Evolutionary conservation across 2,329 filamentous ascomycete species (phyloP).

Genomic region (Clonostachys rosea): DNA sequence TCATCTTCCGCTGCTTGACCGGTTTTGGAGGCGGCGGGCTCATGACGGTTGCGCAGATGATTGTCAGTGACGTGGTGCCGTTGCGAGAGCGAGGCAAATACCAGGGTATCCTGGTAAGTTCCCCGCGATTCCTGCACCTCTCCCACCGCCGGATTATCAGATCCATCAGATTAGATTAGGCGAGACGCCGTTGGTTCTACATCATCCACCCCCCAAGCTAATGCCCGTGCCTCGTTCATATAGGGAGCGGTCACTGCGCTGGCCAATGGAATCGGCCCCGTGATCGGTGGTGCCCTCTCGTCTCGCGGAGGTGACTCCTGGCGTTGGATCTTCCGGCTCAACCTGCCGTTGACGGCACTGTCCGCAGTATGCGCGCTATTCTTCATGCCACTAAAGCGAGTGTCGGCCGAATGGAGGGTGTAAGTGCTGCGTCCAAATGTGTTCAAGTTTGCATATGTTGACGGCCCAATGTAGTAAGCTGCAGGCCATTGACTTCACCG

Average conservation of each 20-base stretch:
- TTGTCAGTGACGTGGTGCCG: conserved; percentile 68
- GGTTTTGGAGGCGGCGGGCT: conserved; percentile 67
- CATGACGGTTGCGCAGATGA: conserved; percentile 63
- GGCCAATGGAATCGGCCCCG: conserved; percentile 48
- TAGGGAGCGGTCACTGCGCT: conserved; percentile 45
- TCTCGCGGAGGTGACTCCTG: conserved; percentile 38
- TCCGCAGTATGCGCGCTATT: conserved; percentile 42
- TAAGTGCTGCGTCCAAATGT: conserved; percentile 11
- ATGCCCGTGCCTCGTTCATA: background rate
- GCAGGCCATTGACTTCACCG: conserved; percentile 44
- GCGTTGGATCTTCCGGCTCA: conserved; percentile 50
- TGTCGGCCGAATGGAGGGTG: conserved; percentile 44
- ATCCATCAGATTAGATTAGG: background rate
- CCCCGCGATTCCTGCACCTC: background rate
- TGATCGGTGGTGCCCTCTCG: conserved; percentile 46
- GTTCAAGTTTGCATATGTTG: background rate
- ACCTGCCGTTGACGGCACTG: conserved; percentile 44
- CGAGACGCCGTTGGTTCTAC: no score
- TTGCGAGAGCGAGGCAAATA: conserved; percentile 67
- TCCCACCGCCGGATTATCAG: background rate
- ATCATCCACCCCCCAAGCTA: no score
- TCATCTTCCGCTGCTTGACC: conserved; percentile 32
- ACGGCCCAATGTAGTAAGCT: conserved; percentile 28
- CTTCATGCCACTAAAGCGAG: conserved; percentile 52
- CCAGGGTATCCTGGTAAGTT: conserved; percentile 52